These are phyloP conservation scores for Pythium aristosporum DNA, from an alignment of 352 stramenopile genomes.

Conservation along the genomic window DNA sequence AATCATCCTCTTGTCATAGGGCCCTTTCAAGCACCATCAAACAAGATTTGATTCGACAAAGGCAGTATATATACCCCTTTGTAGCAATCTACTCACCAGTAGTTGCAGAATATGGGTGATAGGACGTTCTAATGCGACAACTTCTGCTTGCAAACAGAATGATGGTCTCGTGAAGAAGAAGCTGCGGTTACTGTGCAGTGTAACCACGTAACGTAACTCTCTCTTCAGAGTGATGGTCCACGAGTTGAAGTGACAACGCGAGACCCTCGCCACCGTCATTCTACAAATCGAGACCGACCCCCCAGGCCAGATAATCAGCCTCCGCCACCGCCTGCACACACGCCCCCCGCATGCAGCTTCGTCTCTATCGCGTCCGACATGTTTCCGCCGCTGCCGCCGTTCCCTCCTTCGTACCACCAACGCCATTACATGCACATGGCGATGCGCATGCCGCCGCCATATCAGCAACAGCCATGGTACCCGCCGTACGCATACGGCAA, in stretches of 20 bases:
- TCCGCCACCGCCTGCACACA: background rate
- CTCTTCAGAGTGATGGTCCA: slow-evolving; percentile 17
- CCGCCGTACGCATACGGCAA: background rate
- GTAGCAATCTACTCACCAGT: too few species aligned
- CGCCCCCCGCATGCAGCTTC: too few species aligned
- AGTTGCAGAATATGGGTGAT: too few species aligned
- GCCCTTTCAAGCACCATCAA: too few species aligned
- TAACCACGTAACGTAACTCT: background rate
- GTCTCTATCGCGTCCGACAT: background rate
- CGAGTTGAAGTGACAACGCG: slow-evolving; percentile 13
- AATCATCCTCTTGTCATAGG: too few species aligned
- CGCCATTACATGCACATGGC: background rate
- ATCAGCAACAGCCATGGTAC: slow-evolving; percentile 3
- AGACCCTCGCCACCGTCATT: background rate
- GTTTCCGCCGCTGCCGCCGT: slow-evolving; percentile 13
- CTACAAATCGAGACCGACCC: background rate
- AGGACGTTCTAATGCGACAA: too few species aligned
- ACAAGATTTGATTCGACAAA: too few species aligned
- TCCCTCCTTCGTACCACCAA: background rate
- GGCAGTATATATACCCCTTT: too few species aligned
- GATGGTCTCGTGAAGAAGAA: too few species aligned
- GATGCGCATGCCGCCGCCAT: slow-evolving; percentile 1
- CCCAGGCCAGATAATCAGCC: background rate
- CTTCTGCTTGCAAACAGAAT: too few species aligned
- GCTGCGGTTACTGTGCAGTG: too few species aligned